A percentile compares a stretch with the other conserved stretches of the same genome.
phyloP scores from a whole-genome alignment of 2,329 filamentous ascomycete genomes.

The Bimuria novae-zelandiae region DNA sequence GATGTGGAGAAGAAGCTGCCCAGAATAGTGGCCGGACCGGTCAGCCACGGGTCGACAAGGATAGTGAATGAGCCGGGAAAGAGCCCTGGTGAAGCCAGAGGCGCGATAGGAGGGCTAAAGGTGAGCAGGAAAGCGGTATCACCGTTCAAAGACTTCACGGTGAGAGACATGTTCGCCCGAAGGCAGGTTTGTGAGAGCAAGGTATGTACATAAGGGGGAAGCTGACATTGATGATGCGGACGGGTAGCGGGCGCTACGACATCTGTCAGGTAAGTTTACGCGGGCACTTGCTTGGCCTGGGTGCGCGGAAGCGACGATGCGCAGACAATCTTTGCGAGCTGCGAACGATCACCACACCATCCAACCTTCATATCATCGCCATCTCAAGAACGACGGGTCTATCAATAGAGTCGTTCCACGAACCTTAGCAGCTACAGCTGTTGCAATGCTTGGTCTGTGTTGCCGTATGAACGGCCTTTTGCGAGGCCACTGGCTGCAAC shows the following conservation, averaged over 20 bases:
- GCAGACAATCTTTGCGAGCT: background rate
- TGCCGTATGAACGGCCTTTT: no score
- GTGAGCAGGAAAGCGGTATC: slow-evolving; percentile 69
- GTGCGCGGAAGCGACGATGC: slow-evolving; percentile 21
- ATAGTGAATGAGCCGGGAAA: slow-evolving; percentile 64
- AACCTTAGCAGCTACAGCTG: no score
- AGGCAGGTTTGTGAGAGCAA: slow-evolving; percentile 1
- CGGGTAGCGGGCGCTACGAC: slow-evolving; percentile 7
- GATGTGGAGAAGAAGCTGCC: slow-evolving; percentile 66
- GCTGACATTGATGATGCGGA: background rate
- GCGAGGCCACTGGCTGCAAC: no score
- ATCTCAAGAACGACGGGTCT: background rate
- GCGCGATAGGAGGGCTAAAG: slow-evolving; percentile 60
- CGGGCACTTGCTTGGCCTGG: slow-evolving; percentile 10
- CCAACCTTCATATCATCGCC: background rate
- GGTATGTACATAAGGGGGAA: background rate
- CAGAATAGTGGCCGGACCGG: slow-evolving; percentile 63
- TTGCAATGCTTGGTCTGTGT: no score
- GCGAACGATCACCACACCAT: background rate
- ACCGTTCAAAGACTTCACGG: slow-evolving; percentile 66
- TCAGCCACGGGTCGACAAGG: slow-evolving; percentile 73
- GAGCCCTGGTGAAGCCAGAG: slow-evolving; percentile 42
- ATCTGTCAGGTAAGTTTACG: slow-evolving; percentile 15
- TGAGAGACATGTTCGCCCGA: slow-evolving; percentile 61
- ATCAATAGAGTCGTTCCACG: background rate